Percentiles rank a stretch among this genome's conserved stretches.
These are phyloP conservation scores for Cynanchum wilfordii DNA, from an alignment of 257 asterid species.

Conservation along the genomic window DNA sequence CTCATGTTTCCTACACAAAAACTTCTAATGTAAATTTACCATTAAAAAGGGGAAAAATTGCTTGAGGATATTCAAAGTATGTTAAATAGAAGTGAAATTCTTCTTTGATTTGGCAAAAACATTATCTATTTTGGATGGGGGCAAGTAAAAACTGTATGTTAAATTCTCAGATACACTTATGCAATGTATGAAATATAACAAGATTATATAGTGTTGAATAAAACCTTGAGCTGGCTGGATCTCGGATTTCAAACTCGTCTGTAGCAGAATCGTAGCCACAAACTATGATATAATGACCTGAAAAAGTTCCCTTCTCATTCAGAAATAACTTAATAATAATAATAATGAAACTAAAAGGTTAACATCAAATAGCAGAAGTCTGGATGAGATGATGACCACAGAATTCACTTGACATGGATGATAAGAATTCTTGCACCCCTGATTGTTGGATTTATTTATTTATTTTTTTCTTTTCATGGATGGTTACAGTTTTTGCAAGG, in stretches of 20 bases:
- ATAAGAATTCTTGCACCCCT: background rate
- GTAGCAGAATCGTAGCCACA: slow-evolving; percentile 81
- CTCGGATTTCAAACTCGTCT: slow-evolving; percentile 93
- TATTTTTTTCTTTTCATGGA: background rate
- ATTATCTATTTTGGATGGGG: background rate
- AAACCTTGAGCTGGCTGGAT: slow-evolving; percentile 95
- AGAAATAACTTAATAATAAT: background rate
- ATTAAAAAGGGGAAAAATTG: too few relatives aligned
- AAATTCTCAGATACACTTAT: background rate
- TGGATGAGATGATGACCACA: background rate
- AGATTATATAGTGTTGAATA: background rate
- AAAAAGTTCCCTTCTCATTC: background rate
- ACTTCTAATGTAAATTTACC: background rate
- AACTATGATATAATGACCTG: slow-evolving; percentile 85
- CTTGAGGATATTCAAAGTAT: too few relatives aligned
- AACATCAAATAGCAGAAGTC: background rate
- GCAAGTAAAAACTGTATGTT: background rate
- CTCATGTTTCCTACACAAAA: slow-evolving; percentile 59
- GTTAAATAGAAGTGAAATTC: too few relatives aligned
- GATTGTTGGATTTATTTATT: background rate
- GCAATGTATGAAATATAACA: background rate
- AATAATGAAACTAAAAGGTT: background rate
- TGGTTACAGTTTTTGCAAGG: background rate
- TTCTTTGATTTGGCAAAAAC: too few relatives aligned
- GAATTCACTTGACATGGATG: background rate